A percentile compares a stretch with the other conserved stretches of the same genome.
phyloP scores from a whole-genome alignment of 768 basidiomycete genomes.

The Boletus edulis region DNA sequence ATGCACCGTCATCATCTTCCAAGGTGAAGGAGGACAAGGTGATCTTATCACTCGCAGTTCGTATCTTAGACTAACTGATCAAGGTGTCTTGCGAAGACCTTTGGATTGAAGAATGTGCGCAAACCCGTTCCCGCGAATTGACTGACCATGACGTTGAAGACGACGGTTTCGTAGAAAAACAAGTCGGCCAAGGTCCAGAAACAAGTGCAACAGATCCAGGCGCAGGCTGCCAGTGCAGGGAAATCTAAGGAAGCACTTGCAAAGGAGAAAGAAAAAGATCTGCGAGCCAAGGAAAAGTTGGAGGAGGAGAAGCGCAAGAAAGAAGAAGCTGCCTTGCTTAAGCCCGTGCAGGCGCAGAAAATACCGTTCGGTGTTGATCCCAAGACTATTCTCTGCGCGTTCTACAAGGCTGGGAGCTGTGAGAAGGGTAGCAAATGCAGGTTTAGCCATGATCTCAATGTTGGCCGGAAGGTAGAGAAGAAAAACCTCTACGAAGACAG shows the following conservation, averaged over 20 bases:
- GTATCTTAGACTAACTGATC: conserved; percentile 25
- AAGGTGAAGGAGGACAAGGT: conserved; percentile 86
- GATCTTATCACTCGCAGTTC: conserved; percentile 19
- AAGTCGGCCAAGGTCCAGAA: conserved; percentile 92
- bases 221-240: conserved; percentile 68
- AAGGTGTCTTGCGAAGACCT: conserved; percentile 55
- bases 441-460: conserved; percentile 91
- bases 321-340: conserved; percentile 82
- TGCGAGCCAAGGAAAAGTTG: conserved; percentile 68
- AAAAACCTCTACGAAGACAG: conserved; percentile 90
- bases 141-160: conserved; percentile 6
- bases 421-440: conserved; percentile 96
- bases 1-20: conserved; percentile 51
- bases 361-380: conserved; percentile 96
- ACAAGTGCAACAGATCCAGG: conserved; percentile 75
- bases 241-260: conserved; percentile 78
- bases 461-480: conserved; percentile 92
- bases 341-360: conserved; percentile 79
- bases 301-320: conserved; percentile 83
- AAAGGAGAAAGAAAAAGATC: conserved; percentile 82
- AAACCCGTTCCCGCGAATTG: conserved; percentile 1
- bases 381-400: conserved; percentile 90
- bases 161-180: conserved; percentile 64
- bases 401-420: conserved; percentile 89
- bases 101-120: conserved; percentile 85